These are phyloP conservation scores for Cupressus sempervirens DNA, from an alignment of 75 land plant genomes.

Conservation along the genomic window DNA sequence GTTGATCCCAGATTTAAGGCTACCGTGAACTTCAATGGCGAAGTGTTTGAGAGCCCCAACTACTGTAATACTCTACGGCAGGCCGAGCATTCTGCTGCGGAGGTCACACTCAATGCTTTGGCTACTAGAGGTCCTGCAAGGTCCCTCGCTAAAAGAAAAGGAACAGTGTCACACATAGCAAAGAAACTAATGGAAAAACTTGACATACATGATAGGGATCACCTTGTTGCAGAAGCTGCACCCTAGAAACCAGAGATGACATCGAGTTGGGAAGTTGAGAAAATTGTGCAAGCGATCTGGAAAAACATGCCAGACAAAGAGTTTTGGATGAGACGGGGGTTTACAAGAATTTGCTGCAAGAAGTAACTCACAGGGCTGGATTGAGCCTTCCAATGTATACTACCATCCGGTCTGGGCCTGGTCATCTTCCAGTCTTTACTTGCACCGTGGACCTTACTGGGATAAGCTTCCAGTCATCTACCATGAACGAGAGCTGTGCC, in stretches of 20 bases:
- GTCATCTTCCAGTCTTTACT: conserved; percentile 29
- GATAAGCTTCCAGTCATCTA: conserved; percentile 29
- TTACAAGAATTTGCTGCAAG: too few species aligned
- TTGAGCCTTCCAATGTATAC: conserved; percentile 36
- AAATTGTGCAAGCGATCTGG: too few species aligned
- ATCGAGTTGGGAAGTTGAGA: too few species aligned
- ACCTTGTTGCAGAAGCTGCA: conserved; percentile 13
- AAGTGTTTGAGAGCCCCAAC: conserved; percentile 35
- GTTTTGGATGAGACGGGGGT: conserved; percentile 51
- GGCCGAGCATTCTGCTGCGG: conserved; percentile 45
- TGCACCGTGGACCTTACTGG: conserved; percentile 49
- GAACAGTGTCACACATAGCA: too few species aligned
- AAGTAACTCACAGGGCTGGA: conserved; percentile 45
- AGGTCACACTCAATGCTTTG: conserved; percentile 30
- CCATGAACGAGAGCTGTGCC: too few species aligned
- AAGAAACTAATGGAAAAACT: too few species aligned
- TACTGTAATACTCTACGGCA: conserved; percentile 31
- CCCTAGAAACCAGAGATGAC: too few species aligned
- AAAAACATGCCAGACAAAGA: too few species aligned
- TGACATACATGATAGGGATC: too few species aligned
- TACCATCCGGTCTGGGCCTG: conserved; percentile 26
- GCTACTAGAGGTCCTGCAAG: conserved; percentile 30
- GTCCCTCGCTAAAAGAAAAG: too few species aligned
- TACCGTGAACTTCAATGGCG: conserved; percentile 41
- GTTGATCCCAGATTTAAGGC: conserved; percentile 58